phyloP scores from a whole-genome alignment of 2,329 filamentous ascomycete species.

The Colletotrichum cereale region DNA sequence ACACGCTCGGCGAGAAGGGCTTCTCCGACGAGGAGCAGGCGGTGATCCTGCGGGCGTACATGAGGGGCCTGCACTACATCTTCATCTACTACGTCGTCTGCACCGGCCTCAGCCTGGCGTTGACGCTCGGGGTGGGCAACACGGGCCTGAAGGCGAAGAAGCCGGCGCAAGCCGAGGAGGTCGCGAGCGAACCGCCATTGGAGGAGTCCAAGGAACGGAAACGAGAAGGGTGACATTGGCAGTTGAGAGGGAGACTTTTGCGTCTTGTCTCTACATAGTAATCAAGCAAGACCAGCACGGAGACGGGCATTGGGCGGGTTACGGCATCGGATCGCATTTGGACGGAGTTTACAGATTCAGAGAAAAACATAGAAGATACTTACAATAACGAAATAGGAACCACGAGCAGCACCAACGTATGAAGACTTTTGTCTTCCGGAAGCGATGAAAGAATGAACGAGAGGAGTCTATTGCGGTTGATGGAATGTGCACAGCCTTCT shows the following conservation, averaged over 20 bases:
- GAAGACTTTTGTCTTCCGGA: not conserved
- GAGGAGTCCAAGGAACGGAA: not conserved
- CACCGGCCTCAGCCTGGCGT: constrained; percentile 37
- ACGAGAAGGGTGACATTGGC: not conserved
- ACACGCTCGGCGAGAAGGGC: constrained; percentile 41
- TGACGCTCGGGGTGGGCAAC: constrained; percentile 43
- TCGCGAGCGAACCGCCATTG: not conserved
- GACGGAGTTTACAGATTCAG: too few species aligned
- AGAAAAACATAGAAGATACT: not conserved
- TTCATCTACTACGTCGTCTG: constrained; percentile 45
- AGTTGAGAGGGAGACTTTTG: too few species aligned
- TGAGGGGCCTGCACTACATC: constrained; percentile 47
- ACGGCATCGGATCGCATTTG: not conserved
- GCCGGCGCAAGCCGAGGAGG: not conserved
- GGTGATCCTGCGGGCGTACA: constrained; percentile 46
- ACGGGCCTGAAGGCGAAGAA: constrained; percentile 42
- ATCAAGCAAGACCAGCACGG: not conserved
- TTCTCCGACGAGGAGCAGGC: constrained; percentile 40
- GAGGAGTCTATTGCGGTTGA: not conserved
- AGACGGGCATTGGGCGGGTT: not conserved
- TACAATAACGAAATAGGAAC: not conserved
- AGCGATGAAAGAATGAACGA: too few species aligned
- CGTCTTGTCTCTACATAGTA: too few species aligned
- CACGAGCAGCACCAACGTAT: not conserved
- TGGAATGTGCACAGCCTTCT: too few species aligned